Percentiles rank a stretch among this genome's conserved stretches.
Evolutionary conservation across 441 rosid species (phyloP).

Genomic region (Sinapis alba): DNA sequence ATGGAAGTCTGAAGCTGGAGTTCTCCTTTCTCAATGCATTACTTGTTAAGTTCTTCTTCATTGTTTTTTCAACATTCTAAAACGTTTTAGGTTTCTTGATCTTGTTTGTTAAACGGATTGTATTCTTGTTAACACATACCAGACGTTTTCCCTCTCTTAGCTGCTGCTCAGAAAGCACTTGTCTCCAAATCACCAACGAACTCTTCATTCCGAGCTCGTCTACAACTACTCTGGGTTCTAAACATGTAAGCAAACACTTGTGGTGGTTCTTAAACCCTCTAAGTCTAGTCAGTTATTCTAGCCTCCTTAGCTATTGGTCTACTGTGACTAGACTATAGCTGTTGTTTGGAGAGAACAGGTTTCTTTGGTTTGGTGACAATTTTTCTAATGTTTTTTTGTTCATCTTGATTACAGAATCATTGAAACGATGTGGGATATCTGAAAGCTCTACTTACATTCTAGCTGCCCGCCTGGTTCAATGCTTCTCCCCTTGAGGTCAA

Average conservation of each 20-base stretch:
- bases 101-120: not conserved
- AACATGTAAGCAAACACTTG: constrained; percentile 15
- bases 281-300: not conserved
- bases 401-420: not conserved
- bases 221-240: not conserved
- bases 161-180: constrained; percentile 35
- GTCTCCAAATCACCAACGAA: constrained; percentile 69
- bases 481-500: not conserved
- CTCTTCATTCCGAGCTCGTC: constrained; percentile 74
- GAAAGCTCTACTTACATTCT: not conserved
- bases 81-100: not conserved
- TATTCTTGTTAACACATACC: constrained; percentile 59
- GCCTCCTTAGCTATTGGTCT: not conserved
- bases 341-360: too few species aligned
- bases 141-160: constrained; percentile 60
- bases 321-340: too few species aligned
- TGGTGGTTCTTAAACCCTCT: too few species aligned
- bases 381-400: too few species aligned
- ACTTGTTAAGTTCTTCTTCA: constrained; percentile 47
- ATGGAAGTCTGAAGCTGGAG: constrained; percentile 78
- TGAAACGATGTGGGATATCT: not conserved
- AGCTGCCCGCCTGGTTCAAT: not conserved
- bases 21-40: constrained; percentile 75
- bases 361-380: too few species aligned
- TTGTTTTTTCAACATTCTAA: not conserved